Percentiles rank a stretch among this genome's conserved stretches.
These are phyloP conservation scores for Russula lepida DNA, from an alignment of 768 basidiomycete genomes.

Conservation along the genomic window DNA sequence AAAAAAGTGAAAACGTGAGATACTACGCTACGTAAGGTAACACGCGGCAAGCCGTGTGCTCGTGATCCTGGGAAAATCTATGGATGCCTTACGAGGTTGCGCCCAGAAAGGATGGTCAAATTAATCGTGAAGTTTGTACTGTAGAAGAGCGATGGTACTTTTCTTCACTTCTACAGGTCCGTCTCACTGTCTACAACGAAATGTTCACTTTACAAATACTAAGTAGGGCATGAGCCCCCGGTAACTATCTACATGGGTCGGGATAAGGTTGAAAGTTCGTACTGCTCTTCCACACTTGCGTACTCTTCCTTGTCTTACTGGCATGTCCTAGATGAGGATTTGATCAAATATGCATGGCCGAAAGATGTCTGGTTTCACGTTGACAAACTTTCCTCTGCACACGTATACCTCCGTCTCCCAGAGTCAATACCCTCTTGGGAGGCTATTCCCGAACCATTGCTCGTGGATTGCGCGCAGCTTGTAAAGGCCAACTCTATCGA, in stretches of 20 bases:
- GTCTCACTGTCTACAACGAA: background rate
- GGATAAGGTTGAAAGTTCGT: slow-evolving; percentile 92
- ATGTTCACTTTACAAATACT: background rate
- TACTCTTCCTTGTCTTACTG: background rate
- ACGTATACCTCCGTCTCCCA: slow-evolving; percentile 91
- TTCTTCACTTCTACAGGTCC: slow-evolving; percentile 22
- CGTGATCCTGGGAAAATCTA: background rate
- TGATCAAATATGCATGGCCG: slow-evolving; percentile 88
- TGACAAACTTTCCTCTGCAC: slow-evolving; percentile 93
- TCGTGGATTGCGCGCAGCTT: slow-evolving; percentile 85
- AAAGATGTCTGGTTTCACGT: slow-evolving; percentile 95
- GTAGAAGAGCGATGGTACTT: slow-evolving; percentile 15
- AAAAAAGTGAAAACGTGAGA: too few relatives aligned
- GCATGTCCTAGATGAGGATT: slow-evolving; percentile 68
- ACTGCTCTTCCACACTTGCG: slow-evolving; percentile 3
- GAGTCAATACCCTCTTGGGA: slow-evolving; percentile 78
- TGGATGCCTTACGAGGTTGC: too few relatives aligned
- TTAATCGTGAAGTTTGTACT: too few relatives aligned
- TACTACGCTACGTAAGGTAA: too few relatives aligned
- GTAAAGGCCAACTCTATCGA: slow-evolving; percentile 98
- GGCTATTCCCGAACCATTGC: slow-evolving; percentile 64
- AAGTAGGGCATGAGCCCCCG: slow-evolving; percentile 51
- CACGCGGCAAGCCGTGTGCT: too few relatives aligned
- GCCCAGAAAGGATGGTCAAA: too few relatives aligned
- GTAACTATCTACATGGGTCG: slow-evolving; percentile 86